These are phyloP conservation scores for Fusarium scirpi DNA, from an alignment of 2,329 filamentous ascomycete species.

Conservation along the genomic window DNA sequence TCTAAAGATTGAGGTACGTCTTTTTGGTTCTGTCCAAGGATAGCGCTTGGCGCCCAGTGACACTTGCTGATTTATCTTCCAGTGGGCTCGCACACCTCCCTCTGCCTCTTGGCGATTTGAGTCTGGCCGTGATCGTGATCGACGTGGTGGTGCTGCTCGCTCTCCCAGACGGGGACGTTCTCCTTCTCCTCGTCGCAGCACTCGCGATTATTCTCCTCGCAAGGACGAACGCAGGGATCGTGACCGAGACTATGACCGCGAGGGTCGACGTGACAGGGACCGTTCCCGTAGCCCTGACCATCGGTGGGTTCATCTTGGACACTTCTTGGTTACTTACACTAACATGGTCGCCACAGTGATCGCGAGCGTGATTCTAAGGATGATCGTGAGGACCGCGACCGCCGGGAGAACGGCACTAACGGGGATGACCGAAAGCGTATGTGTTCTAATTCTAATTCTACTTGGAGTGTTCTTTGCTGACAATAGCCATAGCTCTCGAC, in stretches of 20 bases:
- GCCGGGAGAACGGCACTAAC: slow-evolving; percentile 81
- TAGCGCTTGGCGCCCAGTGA: background rate
- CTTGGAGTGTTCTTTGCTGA: slow-evolving; percentile 31
- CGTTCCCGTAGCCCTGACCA: slow-evolving; percentile 78
- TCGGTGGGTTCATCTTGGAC: slow-evolving; percentile 57
- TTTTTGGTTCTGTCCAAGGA: background rate
- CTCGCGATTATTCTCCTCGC: slow-evolving; percentile 84
- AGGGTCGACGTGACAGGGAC: slow-evolving; percentile 80
- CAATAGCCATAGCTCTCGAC: slow-evolving; percentile 67
- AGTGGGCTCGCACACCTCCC: slow-evolving; percentile 99
- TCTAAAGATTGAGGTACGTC: slow-evolving; percentile 92
- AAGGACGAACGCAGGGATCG: slow-evolving; percentile 89
- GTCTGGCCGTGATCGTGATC: slow-evolving; percentile 83
- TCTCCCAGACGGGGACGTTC: slow-evolving; percentile 78
- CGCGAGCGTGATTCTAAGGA: slow-evolving; percentile 70
- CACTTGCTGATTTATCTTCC: slow-evolving; percentile 3
- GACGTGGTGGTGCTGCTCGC: slow-evolving; percentile 64
- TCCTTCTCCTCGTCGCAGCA: slow-evolving; percentile 80
- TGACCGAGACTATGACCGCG: slow-evolving; percentile 82
- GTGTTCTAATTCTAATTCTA: slow-evolving; percentile 33
- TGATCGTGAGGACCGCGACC: slow-evolving; percentile 78
- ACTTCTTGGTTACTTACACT: slow-evolving; percentile 2
- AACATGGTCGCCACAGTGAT: slow-evolving; percentile 54
- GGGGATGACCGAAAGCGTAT: slow-evolving; percentile 92
- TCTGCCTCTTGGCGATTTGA: slow-evolving; percentile 99